phyloP scores from a whole-genome alignment of 768 basidiomycete species.

The Lanmaoa rubissima region DNA sequence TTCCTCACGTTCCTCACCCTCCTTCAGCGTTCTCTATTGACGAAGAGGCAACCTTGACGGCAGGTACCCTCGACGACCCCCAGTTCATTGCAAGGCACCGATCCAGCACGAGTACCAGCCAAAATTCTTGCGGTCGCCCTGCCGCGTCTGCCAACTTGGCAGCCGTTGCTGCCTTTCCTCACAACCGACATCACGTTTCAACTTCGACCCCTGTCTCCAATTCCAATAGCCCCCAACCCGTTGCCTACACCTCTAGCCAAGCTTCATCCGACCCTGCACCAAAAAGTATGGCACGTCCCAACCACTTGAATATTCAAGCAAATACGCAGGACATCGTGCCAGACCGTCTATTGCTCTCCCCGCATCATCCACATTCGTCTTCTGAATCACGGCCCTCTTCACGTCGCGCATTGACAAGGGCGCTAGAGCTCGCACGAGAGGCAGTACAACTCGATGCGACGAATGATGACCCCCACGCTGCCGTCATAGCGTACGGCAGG shows the following conservation, averaged over 20 bases:
- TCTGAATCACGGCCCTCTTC: conserved; percentile 66
- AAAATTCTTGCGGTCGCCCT: conserved; percentile 32
- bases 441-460: conserved; percentile 86
- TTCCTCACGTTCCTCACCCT: conserved; percentile 59
- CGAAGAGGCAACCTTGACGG: conserved; percentile 20
- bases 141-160: conserved; percentile 49
- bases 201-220: conserved; percentile 23
- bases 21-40: conserved; percentile 17
- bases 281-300: conserved; percentile 45
- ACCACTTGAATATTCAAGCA: conserved; percentile 19
- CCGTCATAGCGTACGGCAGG: conserved; percentile 84
- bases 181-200: conserved; percentile 42
- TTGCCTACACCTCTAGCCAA: conserved; percentile 37
- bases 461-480: conserved; percentile 85
- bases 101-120: conserved; percentile 37
- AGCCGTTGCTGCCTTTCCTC: conserved; percentile 61
- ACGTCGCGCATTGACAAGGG: conserved; percentile 79
- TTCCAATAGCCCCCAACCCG: conserved; percentile 29
- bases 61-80: conserved; percentile 28
- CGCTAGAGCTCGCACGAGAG: conserved; percentile 84
- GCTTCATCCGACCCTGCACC: conserved; percentile 59
- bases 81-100: conserved; percentile 32
- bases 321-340: conserved; percentile 40
- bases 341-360: conserved; percentile 44
- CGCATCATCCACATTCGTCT: conserved; percentile 40